Base-by-base conservation (phyloP, 768 basidiomycete genomes). In the Gyrodon lividus region DNA sequence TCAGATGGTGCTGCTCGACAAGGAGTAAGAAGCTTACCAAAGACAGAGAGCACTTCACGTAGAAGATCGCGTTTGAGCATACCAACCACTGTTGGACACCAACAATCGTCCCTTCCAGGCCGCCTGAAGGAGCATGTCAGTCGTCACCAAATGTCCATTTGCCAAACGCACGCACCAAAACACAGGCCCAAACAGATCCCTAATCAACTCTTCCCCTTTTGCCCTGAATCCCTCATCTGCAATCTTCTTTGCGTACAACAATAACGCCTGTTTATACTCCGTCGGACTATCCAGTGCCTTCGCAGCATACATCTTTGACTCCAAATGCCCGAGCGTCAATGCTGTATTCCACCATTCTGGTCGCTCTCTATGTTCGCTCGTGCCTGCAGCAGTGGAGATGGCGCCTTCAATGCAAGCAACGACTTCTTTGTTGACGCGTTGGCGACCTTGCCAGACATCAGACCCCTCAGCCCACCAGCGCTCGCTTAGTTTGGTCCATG, bases 131-230 rank as follows among this genome's bases (percentile, higher is more conserved):
- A 33, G 47, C 28, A 47, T 1, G 2, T 47, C 52, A 48, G 26
- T 16, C 34, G 30, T 54, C 39, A 49, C 33, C n/a, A n/a, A 12
- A 20, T 33, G 20, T 9, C 37, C 53, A 50, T 22, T 38, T 17
- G 9, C 23, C 8, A 17, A 16, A 17, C 6, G 6, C 46, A 79
- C 89, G 52, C 63, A 95, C 95, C 85, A 88, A 70, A 91, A 96
- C 34, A 94, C 73, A 0, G 94, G 95, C 14, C 95, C 94, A 59
- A 89, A 84, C 46, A 98, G 75, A 56, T 98, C 97, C 68, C 81
- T 87, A 44, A 96, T 80, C 49, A 99, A 69, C 67, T 98, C 96
- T 66, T 97, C 95, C 16, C 84, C 94, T 67, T 95, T 93, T 33
- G 75, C 87, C 54, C 81, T 75, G 66, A 92, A 93, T 0, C 89